Evolutionary conservation across 1,139 yeast species (phyloP).

Genomic region (Sugiyamaella neomexicana): DNA sequence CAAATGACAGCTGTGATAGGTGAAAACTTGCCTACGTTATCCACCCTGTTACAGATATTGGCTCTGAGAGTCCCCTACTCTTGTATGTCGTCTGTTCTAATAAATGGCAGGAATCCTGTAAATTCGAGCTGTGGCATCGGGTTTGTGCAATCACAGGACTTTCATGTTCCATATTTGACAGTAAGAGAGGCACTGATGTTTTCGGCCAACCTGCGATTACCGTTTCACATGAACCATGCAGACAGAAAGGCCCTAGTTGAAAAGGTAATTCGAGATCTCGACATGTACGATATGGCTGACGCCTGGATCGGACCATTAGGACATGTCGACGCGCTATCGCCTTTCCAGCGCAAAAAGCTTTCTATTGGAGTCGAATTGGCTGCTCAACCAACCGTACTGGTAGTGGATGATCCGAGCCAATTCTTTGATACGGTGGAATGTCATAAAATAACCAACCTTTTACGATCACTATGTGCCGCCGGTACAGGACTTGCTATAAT

Average conservation of each 20-base stretch:
- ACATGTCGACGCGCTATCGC: slow-evolving; percentile 52
- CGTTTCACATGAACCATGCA: slow-evolving; percentile 46
- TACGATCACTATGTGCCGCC: slow-evolving; percentile 47
- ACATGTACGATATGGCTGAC: slow-evolving; percentile 61
- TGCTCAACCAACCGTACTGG: slow-evolving; percentile 54
- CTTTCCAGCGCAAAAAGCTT: slow-evolving; percentile 63
- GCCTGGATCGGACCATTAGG: slow-evolving; percentile 59
- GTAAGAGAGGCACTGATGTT: slow-evolving; percentile 62
- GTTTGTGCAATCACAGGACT: slow-evolving; percentile 65
- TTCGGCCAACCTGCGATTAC: slow-evolving; percentile 61
- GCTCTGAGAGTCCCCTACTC: slow-evolving; percentile 58
- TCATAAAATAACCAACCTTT: slow-evolving; percentile 54
- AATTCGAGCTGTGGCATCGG: slow-evolving; percentile 55
- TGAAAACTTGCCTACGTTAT: slow-evolving; percentile 68
- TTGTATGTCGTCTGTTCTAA: slow-evolving; percentile 62
- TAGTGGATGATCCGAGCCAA: slow-evolving; percentile 59
- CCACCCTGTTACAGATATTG: slow-evolving; percentile 58
- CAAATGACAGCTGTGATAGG: slow-evolving; percentile 65
- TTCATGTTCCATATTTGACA: slow-evolving; percentile 57
- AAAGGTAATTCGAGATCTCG: slow-evolving; percentile 54
- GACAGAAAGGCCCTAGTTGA: slow-evolving; percentile 62
- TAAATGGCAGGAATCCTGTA: slow-evolving; percentile 58
- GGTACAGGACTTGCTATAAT: slow-evolving; percentile 56
- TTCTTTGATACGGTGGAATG: slow-evolving; percentile 62
- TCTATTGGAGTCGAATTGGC: slow-evolving; percentile 65